Evolutionary conservation across 2,329 filamentous ascomycete genomes (phyloP).

Genomic region (Parasarocladium wereldwijsianum): DNA sequence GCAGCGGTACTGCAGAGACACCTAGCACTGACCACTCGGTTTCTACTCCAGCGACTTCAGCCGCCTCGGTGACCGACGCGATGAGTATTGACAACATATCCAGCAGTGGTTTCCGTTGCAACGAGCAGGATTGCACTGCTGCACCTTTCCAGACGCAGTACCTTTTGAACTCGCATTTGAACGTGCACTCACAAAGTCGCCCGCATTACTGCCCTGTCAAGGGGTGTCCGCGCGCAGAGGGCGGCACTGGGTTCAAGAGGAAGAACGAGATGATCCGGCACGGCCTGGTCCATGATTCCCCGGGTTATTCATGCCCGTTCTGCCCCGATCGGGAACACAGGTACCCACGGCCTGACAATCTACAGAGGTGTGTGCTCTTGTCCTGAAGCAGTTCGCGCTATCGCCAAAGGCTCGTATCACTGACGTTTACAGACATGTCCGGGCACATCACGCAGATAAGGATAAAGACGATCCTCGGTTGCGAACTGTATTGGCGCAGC

Average conservation of each 20-base stretch:
- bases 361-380: conserved; percentile 59
- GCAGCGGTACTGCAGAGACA: conserved; percentile 28
- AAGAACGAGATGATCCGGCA: conserved; percentile 63
- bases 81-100: conserved; percentile 46
- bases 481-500: conserved; percentile 71
- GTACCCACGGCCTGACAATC: conserved; percentile 88
- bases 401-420: too few relatives aligned
- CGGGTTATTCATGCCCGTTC: conserved; percentile 91
- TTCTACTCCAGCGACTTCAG: conserved; percentile 25
- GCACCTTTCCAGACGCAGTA: conserved; percentile 64
- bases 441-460: conserved; percentile 82
- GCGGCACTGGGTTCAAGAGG: conserved; percentile 54
- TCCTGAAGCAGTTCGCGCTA: too few relatives aligned
- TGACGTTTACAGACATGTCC: conserved; percentile 75
- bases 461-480: conserved; percentile 73
- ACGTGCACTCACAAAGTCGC: conserved; percentile 50
- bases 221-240: conserved; percentile 46
- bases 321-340: conserved; percentile 88
- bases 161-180: conserved; percentile 66
- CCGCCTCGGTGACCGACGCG: conserved; percentile 28
- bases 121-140: conserved; percentile 49
- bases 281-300: conserved; percentile 83
- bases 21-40: conserved; percentile 28
- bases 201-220: conserved; percentile 52
- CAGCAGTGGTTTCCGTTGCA: conserved; percentile 44